A percentile compares a stretch with the other conserved stretches of the same genome.
Evolutionary conservation across 176 grass and related monocot species (phyloP).

Genomic region (Triticum monococcum): DNA sequence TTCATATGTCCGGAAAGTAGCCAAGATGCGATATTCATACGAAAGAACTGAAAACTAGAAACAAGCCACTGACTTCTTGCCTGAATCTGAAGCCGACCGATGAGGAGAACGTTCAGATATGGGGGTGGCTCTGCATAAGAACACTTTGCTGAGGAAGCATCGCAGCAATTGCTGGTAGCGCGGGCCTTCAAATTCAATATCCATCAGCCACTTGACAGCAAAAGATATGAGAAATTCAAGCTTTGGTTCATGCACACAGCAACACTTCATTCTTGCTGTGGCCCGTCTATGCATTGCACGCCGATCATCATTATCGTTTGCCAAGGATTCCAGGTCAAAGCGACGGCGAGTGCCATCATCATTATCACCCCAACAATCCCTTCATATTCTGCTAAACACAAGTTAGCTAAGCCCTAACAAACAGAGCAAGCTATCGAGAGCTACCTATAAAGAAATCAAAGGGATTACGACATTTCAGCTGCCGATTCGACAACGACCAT

Average conservation of each 20-base stretch:
- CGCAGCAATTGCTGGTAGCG: neutral
- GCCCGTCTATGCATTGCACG: neutral
- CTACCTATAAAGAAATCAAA: conserved; percentile 20
- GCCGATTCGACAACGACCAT: conserved; percentile 24
- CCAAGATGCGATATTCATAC: neutral
- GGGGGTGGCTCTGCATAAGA: neutral
- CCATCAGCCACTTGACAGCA: neutral
- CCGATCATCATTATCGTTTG: conserved; percentile 12
- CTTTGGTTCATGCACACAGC: neutral
- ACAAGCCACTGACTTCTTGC: neutral
- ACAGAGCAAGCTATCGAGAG: conserved; percentile 35
- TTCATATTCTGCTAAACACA: no score
- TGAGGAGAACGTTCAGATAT: neutral
- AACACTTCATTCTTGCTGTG: neutral
- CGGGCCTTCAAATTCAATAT: neutral
- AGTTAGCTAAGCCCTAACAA: conserved; percentile 24
- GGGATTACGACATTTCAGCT: conserved; percentile 14
- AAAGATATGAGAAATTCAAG: neutral
- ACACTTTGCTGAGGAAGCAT: neutral
- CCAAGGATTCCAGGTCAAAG: conserved; percentile 6
- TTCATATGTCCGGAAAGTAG: neutral
- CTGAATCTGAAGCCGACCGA: conserved; percentile 16
- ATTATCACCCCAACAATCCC: neutral
- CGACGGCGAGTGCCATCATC: conserved; percentile 30
- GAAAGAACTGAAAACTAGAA: neutral